Base-by-base conservation (phyloP, 106 monocot species). In the Xerophyta viscosa region DNA sequence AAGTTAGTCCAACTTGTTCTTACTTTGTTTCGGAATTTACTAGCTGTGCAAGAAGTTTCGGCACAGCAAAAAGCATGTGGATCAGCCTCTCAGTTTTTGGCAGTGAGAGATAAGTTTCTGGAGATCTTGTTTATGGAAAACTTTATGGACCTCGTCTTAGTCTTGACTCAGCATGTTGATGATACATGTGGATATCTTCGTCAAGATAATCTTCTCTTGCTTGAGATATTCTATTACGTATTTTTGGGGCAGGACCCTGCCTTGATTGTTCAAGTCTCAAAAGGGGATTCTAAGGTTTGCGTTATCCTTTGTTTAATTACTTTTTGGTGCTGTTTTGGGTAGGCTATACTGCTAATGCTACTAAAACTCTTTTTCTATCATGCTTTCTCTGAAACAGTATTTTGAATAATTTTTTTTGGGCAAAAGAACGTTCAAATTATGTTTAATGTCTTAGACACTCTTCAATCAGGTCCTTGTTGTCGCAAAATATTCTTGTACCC, bases 101-200 rank as follows among this genome's bases (percentile, higher is more conserved):
- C 57, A 22, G 49, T 98, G 66, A 72, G 76, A 22, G 79, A 89
- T 26, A 69, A 68, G 26, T 75, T 90, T 63, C 46, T 98, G 50
- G 86, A 98, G 66, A 62, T 98, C 36, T 58, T 98, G 66, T 98
- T 98, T 62, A 64, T 79, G 46, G 96, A 98, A 63, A 82, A 86
- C 70, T 73, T 80, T 18, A 77, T 83, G 89, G 96, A 89, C 43
- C 10, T 98, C 24, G 77, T 89, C 24, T 79, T 98, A 58, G 82
- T 82, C 23, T 37, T 89, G 44, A 76, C 77, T 29, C 86, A 86
- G 65, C 72, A 90, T 80, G 25, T 82, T 56, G 67, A 85, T 63
- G 81, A 77, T 62, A 47, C 70, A 51, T 50, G 44, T 75, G 77
- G 78, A 33, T 82, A 73, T 71, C 64, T 98, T 23, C 71, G 73